Conservation (phyloP, 1,284 basidiomycete genomes). For the Kwoniella shivajii region DNA sequence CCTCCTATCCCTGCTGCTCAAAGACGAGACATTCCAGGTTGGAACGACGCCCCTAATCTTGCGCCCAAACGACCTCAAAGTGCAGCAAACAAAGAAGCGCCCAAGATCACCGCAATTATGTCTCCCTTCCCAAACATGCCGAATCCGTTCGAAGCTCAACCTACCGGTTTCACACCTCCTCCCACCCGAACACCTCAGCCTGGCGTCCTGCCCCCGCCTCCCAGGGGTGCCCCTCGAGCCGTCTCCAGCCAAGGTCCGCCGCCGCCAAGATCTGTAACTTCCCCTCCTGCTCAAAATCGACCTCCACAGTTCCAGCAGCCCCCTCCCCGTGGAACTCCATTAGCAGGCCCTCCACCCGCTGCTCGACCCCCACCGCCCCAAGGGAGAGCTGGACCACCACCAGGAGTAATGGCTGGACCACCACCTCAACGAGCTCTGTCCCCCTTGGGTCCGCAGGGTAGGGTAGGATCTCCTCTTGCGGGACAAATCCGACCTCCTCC, state of each 20-base stretch:
- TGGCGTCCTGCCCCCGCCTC: constrained; percentile 49
- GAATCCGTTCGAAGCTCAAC: constrained; percentile 16
- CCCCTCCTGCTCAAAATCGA: constrained; percentile 21
- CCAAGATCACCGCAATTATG: constrained; percentile 72
- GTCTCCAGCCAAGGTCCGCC: constrained; percentile 38
- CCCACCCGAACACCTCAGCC: constrained; percentile 42
- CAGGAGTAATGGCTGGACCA: constrained; percentile 29
- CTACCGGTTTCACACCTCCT: constrained; percentile 34
- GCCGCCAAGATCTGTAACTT: constrained; percentile 21
- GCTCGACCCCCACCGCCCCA: constrained; percentile 54
- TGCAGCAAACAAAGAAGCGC: constrained; percentile 54
- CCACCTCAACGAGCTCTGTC: constrained; percentile 30
- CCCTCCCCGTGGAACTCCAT: constrained; percentile 3
- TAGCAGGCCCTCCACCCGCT: not conserved
- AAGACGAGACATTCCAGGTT: constrained; percentile 70
- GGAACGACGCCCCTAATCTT: constrained; percentile 73
- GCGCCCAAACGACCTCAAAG: constrained; percentile 62
- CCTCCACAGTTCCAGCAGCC: constrained; percentile 34
- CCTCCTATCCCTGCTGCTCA: constrained; percentile 48
- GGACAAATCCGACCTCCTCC: constrained; percentile 16
- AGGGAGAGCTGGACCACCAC: constrained; percentile 22
- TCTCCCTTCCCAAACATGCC: constrained; percentile 79
- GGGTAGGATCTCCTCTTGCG: constrained; percentile 8
- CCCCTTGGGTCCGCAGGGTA: constrained; percentile 20
- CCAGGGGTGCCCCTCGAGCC: constrained; percentile 51